These are phyloP conservation scores for Diutina catenulata DNA, from an alignment of 1,139 yeast genomes.

Conservation along the genomic window DNA sequence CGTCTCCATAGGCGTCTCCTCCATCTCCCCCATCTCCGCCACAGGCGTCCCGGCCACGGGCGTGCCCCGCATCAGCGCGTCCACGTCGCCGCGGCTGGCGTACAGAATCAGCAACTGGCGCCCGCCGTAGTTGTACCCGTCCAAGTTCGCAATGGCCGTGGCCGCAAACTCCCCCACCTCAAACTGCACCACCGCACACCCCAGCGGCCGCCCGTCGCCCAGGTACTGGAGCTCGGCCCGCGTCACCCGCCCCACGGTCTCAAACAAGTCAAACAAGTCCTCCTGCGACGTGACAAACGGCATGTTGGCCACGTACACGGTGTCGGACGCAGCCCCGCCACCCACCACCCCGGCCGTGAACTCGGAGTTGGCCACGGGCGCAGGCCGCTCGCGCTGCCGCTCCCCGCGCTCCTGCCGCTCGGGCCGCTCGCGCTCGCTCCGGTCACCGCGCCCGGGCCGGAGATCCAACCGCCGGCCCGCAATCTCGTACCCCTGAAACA, in stretches of 20 bases:
- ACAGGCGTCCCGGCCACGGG: no score
- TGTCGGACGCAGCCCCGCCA: constrained; percentile 51
- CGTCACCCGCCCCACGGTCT: constrained; percentile 67
- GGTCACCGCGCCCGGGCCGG: constrained; percentile 41
- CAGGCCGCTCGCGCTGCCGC: background rate
- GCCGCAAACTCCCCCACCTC: constrained; percentile 60
- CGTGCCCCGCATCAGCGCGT: no score
- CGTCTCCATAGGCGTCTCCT: no score
- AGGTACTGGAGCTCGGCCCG: constrained; percentile 70
- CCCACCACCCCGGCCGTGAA: constrained; percentile 57
- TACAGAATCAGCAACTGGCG: constrained; percentile 57
- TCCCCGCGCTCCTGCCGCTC: constrained; percentile 7
- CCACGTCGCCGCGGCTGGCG: no score
- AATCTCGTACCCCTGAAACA: constrained; percentile 52
- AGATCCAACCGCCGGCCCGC: constrained; percentile 65
- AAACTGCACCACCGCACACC: constrained; percentile 77
- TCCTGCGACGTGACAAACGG: constrained; percentile 84
- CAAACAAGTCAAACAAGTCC: constrained; percentile 78
- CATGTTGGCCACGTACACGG: constrained; percentile 63
- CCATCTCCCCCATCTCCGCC: no score
- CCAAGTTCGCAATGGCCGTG: constrained; percentile 59
- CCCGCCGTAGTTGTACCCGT: constrained; percentile 78
- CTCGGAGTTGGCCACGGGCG: constrained; percentile 25
- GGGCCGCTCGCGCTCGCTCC: constrained; percentile 4
- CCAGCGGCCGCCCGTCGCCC: constrained; percentile 60